phyloP scores from a whole-genome alignment of 306 rosid genomes.

The Boehmeria nivea region DNA sequence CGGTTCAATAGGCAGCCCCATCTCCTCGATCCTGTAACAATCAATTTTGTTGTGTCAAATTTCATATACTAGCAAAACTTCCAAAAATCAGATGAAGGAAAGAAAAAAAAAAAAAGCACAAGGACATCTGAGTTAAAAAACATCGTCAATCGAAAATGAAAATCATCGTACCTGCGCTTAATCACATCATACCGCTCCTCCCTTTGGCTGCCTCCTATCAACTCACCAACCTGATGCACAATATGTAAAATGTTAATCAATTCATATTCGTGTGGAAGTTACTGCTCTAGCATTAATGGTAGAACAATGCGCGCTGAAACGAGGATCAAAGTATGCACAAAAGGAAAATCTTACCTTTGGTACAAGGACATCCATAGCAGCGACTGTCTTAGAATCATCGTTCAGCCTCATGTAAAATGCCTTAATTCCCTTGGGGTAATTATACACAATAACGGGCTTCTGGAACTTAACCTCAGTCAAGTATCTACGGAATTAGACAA shows the following conservation, averaged over 20 bases:
- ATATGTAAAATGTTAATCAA: not conserved
- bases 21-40: constrained; percentile 62
- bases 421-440: constrained; percentile 90
- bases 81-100: not conserved
- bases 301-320: no score
- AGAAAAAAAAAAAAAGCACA: not conserved
- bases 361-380: constrained; percentile 98
- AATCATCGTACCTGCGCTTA: constrained; percentile 42
- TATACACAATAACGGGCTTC: constrained; percentile 89
- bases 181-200: constrained; percentile 82
- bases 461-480: constrained; percentile 78
- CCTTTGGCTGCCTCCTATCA: constrained; percentile 95
- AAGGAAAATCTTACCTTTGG: constrained; percentile 61
- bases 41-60: not conserved
- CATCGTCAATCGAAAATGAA: not conserved
- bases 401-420: constrained; percentile 98
- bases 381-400: constrained; percentile 80
- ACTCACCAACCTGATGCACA: constrained; percentile 76
- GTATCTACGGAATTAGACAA: constrained; percentile 48
- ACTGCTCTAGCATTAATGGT: no score
- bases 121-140: not conserved
- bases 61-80: not conserved
- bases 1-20: constrained; percentile 75
- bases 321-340: not conserved
- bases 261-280: no score